These are phyloP conservation scores for Cucurbita argyrosperma DNA, from an alignment of 306 rosid species.

Conservation along the genomic window DNA sequence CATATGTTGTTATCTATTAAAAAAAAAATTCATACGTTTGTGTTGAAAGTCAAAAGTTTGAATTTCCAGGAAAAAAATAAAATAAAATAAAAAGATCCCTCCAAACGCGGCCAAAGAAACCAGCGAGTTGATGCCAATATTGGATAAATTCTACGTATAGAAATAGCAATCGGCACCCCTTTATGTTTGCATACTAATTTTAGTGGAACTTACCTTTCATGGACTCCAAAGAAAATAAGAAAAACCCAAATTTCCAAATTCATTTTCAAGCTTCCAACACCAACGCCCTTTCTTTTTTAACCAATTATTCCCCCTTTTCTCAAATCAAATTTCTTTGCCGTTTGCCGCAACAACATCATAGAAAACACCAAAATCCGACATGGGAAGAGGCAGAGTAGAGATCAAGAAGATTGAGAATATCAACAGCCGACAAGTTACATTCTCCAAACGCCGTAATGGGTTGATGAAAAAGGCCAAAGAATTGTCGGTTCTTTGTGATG, in stretches of 20 bases:
- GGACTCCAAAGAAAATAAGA: background rate
- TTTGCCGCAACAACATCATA: background rate
- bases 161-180: slow-evolving; percentile 22
- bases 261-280: background rate
- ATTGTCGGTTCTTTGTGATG: slow-evolving; percentile 62
- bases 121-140: slow-evolving; percentile 20
- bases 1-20: too few species aligned
- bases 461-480: slow-evolving; percentile 63
- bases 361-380: background rate
- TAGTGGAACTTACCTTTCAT: slow-evolving; percentile 33
- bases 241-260: background rate
- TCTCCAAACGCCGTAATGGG: slow-evolving; percentile 56
- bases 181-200: slow-evolving; percentile 22
- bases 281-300: background rate
- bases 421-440: slow-evolving; percentile 66
- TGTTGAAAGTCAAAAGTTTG: too few species aligned
- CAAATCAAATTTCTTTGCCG: background rate
- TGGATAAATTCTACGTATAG: slow-evolving; percentile 32
- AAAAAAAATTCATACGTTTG: too few species aligned
- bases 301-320: background rate
- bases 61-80: too few species aligned
- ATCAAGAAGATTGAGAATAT: slow-evolving; percentile 62
- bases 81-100: background rate
- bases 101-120: background rate
- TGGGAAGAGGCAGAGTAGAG: slow-evolving; percentile 75